A percentile compares a stretch with the other conserved stretches of the same genome.
These are phyloP conservation scores for Arabidopsis arenosa DNA, from an alignment of 345 rosid species.

Conservation along the genomic window DNA sequence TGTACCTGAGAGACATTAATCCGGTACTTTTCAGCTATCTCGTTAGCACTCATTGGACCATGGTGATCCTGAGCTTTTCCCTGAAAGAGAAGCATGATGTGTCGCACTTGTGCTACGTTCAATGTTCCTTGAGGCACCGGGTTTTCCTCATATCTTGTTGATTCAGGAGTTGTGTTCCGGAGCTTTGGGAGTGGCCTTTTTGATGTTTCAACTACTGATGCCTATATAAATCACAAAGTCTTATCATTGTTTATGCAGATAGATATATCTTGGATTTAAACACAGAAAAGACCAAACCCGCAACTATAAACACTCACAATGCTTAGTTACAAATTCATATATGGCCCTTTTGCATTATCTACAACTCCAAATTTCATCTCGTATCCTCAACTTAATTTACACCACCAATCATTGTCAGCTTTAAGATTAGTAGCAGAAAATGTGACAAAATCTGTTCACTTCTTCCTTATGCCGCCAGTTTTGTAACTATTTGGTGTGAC, in stretches of 20 bases:
- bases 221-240: constrained; percentile 51
- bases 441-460: neutral
- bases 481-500: neutral
- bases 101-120: constrained; percentile 75
- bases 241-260: neutral
- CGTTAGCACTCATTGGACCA: constrained; percentile 64
- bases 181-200: constrained; percentile 84
- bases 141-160: constrained; percentile 67
- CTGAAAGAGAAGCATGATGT: constrained; percentile 71
- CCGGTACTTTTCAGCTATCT: constrained; percentile 71
- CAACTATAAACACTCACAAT: neutral
- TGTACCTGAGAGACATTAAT: constrained; percentile 67
- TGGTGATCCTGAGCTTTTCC: constrained; percentile 80
- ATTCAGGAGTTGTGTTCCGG: constrained; percentile 65
- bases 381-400: constrained; percentile 4
- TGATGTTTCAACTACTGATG: constrained; percentile 64
- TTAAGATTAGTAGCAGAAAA: neutral
- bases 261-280: neutral
- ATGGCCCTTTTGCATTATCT: neutral
- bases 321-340: neutral
- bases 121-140: constrained; percentile 71
- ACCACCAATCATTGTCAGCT: neutral
- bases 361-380: neutral
- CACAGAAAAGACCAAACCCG: neutral
- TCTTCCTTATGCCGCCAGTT: neutral